Evolutionary conservation across 768 basidiomycete genomes (phyloP).

Genomic region (Calocybe cyanea): DNA sequence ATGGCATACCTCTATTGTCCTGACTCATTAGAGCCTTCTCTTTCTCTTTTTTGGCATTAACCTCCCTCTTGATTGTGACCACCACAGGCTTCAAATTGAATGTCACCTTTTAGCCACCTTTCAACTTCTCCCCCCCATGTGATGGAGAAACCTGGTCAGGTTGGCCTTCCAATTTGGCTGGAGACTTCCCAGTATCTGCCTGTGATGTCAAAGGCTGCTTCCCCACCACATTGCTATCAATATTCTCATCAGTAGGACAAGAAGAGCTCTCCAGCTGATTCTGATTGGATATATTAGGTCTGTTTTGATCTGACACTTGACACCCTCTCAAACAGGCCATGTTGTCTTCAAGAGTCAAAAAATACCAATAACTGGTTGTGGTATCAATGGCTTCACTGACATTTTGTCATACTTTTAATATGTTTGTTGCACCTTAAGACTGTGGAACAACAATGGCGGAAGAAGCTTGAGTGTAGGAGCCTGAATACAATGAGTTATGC

Average conservation of each 20-base stretch:
- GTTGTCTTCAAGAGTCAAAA: conserved; percentile 40
- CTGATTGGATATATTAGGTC: conserved; percentile 16
- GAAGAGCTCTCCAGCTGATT: conserved; percentile 23
- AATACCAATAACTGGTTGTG: conserved; percentile 41
- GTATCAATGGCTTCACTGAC: conserved; percentile 40
- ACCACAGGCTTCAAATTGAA: conserved; percentile 65
- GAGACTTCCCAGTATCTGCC: conserved; percentile 14
- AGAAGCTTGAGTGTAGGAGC: too few species aligned
- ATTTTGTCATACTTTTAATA: conserved; percentile 38
- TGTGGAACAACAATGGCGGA: conserved; percentile 30
- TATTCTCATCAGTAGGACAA: conserved; percentile 6
- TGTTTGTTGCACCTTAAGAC: conserved; percentile 26
- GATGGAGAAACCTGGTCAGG: conserved; percentile 19
- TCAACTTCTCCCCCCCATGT: conserved; percentile 28
- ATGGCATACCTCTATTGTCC: conserved; percentile 43
- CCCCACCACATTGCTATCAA: conserved; percentile 19
- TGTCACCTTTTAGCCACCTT: conserved; percentile 60
- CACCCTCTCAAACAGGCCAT: conserved; percentile 29
- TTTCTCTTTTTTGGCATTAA: conserved; percentile 28
- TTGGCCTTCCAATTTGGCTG: conserved; percentile 17
- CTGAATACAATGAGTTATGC: conserved; percentile 23
- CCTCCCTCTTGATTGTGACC: conserved; percentile 38
- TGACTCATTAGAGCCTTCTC: conserved; percentile 23
- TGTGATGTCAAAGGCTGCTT: conserved; percentile 16
- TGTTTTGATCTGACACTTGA: conserved; percentile 18